Conservation (phyloP, 1,284 basidiomycete genomes). For the Rhodotorula sp. region DNA sequence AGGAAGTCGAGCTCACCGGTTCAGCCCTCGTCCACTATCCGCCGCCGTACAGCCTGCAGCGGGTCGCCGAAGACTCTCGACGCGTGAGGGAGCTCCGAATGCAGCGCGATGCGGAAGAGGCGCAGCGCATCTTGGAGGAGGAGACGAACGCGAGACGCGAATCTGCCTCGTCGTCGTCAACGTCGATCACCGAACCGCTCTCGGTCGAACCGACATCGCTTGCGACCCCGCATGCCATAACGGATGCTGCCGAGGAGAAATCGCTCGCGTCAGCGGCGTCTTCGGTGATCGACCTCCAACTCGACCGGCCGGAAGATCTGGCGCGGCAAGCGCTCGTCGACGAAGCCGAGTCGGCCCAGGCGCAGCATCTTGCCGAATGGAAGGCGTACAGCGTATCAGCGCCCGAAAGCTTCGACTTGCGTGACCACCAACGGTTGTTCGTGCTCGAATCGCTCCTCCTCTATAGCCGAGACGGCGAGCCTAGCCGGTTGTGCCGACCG, state of each 20-base stretch:
- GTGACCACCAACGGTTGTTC: conserved; percentile 86
- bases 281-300: conserved; percentile 12
- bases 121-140: conserved; percentile 68
- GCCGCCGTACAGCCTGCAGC: conserved; percentile 78
- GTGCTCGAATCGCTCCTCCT: conserved; percentile 72
- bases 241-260: background rate
- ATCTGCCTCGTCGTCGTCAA: conserved; percentile 15
- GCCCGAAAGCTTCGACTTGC: conserved; percentile 76
- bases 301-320: conserved; percentile 55
- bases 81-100: conserved; percentile 64
- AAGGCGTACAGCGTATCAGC: conserved; percentile 80
- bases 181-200: conserved; percentile 11
- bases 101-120: conserved; percentile 69
- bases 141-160: conserved; percentile 47
- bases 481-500: conserved; percentile 51
- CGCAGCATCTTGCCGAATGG: conserved; percentile 82
- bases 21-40: conserved; percentile 85
- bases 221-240: background rate
- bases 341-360: conserved; percentile 71
- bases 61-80: conserved; percentile 82
- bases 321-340: conserved; percentile 64
- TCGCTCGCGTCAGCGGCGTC: background rate
- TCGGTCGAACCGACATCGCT: too few relatives aligned
- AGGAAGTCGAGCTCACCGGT: conserved; percentile 79
- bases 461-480: conserved; percentile 4